Percentiles rank a stretch among this genome's conserved stretches.
These are phyloP conservation scores for Solanum paucissectum DNA, from an alignment of 257 asterid genomes.

Conservation along the genomic window DNA sequence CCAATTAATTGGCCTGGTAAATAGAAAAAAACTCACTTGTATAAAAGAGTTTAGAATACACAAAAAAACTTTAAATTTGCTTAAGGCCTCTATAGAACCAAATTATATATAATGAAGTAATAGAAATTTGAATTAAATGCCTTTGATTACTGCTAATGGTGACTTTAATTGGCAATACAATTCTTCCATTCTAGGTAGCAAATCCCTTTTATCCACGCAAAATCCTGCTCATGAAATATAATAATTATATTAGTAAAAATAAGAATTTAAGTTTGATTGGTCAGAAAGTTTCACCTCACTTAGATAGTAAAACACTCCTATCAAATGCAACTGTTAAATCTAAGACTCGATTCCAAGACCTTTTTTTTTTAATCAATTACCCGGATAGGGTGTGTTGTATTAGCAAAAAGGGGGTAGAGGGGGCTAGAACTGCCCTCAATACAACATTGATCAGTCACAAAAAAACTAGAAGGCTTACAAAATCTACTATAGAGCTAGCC, in stretches of 20 bases:
- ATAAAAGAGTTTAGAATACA: background rate
- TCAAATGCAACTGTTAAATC: background rate
- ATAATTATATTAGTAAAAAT: background rate
- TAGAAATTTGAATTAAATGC: background rate
- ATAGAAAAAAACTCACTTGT: background rate
- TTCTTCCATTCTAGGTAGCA: background rate
- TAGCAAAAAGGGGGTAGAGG: no score
- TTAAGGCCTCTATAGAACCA: background rate
- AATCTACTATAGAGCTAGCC: no score
- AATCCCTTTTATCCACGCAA: background rate
- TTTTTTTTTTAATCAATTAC: background rate
- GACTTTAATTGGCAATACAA: background rate
- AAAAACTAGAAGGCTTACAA: no score
- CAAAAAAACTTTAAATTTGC: background rate
- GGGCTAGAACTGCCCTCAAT: no score
- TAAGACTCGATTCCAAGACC: rapidly evolving
- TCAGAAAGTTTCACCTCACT: background rate
- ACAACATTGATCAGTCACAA: no score
- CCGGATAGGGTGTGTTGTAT: no score
- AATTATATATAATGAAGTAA: background rate
- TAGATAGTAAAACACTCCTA: background rate
- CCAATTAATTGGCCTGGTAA: background rate
- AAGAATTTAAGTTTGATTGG: background rate
- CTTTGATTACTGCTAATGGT: background rate
- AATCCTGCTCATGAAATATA: background rate